Percentiles rank a stretch among this genome's conserved stretches.
phyloP scores from a whole-genome alignment of 2,329 filamentous ascomycete species.

The Exophiala aquamarina region DNA sequence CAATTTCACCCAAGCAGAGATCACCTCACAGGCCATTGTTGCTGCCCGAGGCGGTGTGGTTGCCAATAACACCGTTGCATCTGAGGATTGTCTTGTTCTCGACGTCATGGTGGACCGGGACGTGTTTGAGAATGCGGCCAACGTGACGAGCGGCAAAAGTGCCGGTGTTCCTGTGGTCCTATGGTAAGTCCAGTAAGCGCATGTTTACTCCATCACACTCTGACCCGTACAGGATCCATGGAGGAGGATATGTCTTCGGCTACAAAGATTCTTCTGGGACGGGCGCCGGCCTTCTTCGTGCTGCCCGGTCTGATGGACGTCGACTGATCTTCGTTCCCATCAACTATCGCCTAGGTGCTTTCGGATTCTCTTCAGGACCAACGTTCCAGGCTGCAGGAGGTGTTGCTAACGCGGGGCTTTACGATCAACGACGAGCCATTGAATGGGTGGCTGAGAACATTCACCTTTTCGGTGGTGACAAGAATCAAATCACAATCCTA shows the following conservation, averaged over 20 bases:
- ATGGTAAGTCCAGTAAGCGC: constrained; percentile 33
- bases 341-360: constrained; percentile 56
- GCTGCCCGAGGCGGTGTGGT: constrained; percentile 35
- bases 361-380: constrained; percentile 55
- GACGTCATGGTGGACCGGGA: constrained; percentile 35
- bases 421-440: constrained; percentile 55
- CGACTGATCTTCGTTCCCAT: constrained; percentile 51
- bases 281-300: background rate
- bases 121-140: constrained; percentile 31
- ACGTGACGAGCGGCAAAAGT: constrained; percentile 34
- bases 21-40: constrained; percentile 22
- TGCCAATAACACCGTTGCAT: constrained; percentile 16
- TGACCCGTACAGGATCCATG: constrained; percentile 39
- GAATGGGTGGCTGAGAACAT: constrained; percentile 59
- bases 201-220: constrained; percentile 22
- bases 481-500: constrained; percentile 49
- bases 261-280: constrained; percentile 34
- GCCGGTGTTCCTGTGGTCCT: constrained; percentile 35
- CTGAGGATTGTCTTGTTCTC: constrained; percentile 38
- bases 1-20: constrained; percentile 32
- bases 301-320: background rate
- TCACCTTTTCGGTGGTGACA: constrained; percentile 55
- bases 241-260: constrained; percentile 45
- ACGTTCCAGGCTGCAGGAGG: constrained; percentile 39
- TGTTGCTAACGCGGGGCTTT: constrained; percentile 49